Conservation (phyloP, 768 basidiomycete genomes). For the Suillus sp. region DNA sequence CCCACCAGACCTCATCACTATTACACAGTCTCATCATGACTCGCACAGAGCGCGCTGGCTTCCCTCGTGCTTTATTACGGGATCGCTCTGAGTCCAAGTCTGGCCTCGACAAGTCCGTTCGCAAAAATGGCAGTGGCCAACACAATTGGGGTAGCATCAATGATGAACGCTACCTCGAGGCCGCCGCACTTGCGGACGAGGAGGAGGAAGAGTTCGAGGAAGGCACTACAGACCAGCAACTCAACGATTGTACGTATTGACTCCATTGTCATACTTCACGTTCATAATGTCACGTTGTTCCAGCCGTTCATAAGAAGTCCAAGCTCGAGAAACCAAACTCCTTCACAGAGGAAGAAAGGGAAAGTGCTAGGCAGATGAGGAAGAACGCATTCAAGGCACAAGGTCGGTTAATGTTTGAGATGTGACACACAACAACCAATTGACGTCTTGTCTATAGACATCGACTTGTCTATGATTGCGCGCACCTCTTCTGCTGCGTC, state of each 20-base stretch:
- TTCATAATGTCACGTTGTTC: background rate
- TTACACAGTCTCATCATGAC: conserved; percentile 54
- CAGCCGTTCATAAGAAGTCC: conserved; percentile 32
- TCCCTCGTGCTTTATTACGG: conserved; percentile 69
- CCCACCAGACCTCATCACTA: conserved; percentile 10
- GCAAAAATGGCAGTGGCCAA: conserved; percentile 78
- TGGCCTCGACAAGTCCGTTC: conserved; percentile 69
- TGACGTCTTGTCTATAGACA: conserved; percentile 22
- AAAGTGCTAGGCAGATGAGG: conserved; percentile 66
- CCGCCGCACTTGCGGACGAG: conserved; percentile 60
- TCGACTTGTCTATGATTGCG: conserved; percentile 79
- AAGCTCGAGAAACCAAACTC: conserved; percentile 41
- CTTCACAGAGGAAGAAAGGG: conserved; percentile 64
- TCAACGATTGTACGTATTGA: conserved; percentile 9
- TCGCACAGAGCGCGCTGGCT: conserved; percentile 73
- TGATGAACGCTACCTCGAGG: conserved; percentile 64
- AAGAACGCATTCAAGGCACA: conserved; percentile 69
- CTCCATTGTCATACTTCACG: conserved; percentile 3
- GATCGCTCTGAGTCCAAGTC: conserved; percentile 82
- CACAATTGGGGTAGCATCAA: conserved; percentile 84
- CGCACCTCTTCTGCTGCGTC: conserved; percentile 77
- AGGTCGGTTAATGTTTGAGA: conserved; percentile 34
- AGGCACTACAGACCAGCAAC: conserved; percentile 21
- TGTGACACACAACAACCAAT: background rate
- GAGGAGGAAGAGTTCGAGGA: conserved; percentile 43